A percentile compares a stretch with the other conserved stretches of the same genome.
Conservation (phyloP, 805 yeast genomes). For the Suhomyces canberraensis region DNA sequence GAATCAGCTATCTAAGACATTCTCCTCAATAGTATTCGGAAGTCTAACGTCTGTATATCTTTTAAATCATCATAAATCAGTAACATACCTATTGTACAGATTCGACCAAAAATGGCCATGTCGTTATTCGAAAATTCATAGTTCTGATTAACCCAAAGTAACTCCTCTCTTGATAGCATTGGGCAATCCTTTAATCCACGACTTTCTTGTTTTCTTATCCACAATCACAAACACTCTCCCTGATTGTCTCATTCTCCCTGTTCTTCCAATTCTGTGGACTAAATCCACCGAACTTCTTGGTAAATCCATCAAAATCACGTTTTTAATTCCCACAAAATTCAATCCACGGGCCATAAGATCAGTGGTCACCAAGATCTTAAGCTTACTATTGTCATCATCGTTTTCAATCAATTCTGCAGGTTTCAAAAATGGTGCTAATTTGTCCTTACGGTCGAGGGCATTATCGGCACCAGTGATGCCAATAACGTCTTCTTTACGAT, state of each 20-base stretch:
- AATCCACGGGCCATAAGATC: slow-evolving; percentile 89
- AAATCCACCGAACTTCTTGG: slow-evolving; percentile 84
- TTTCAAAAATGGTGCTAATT: slow-evolving; percentile 60
- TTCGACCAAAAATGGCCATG: no score
- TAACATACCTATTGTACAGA: neutral
- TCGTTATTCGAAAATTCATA: neutral
- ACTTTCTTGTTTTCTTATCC: slow-evolving; percentile 61
- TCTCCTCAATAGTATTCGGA: slow-evolving; percentile 35
- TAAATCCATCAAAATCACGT: slow-evolving; percentile 79
- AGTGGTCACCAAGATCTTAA: slow-evolving; percentile 79
- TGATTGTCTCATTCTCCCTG: slow-evolving; percentile 85
- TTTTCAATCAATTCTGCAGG: slow-evolving; percentile 49
- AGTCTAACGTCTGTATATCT: slow-evolving; percentile 43
- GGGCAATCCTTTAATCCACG: slow-evolving; percentile 82
- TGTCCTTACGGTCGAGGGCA: slow-evolving; percentile 54
- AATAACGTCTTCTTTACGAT: slow-evolving; percentile 45
- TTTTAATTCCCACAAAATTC: slow-evolving; percentile 77
- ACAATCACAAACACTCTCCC: slow-evolving; percentile 86
- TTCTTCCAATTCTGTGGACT: slow-evolving; percentile 89
- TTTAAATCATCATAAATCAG: slow-evolving; percentile 29
- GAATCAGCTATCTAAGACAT: slow-evolving; percentile 28
- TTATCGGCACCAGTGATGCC: slow-evolving; percentile 67
- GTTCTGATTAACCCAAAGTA: slow-evolving; percentile 24
- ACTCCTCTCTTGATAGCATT: slow-evolving; percentile 55
- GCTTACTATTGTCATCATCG: slow-evolving; percentile 23